phyloP scores from a whole-genome alignment of 108 stramenopile genomes.

The Asterionellopsis glacialis region DNA sequence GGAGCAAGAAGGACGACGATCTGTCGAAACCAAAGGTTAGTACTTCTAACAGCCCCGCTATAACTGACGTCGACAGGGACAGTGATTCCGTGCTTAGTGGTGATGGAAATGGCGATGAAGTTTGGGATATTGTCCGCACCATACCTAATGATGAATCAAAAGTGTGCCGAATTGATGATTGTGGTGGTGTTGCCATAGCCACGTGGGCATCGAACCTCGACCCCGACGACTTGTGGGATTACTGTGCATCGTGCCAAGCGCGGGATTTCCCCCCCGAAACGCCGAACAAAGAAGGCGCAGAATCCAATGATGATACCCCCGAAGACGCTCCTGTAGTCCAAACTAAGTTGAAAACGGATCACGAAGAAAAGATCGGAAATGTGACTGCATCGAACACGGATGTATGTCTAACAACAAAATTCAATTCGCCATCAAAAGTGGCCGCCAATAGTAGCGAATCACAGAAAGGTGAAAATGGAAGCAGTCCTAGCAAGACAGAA shows the following conservation, averaged over 20 bases:
- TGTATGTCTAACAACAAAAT: not conserved
- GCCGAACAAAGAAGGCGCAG: not conserved
- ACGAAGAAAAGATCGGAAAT: constrained; percentile 4
- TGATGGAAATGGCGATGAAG: no score
- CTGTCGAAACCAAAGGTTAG: no score
- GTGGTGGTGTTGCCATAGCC: constrained; percentile 17
- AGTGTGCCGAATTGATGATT: not conserved
- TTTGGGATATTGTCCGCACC: constrained; percentile 16
- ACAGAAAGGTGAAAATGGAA: no score
- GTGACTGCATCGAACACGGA: constrained; percentile 9
- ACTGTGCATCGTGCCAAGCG: constrained; percentile 51
- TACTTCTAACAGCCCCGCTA: no score
- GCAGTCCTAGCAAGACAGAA: no score
- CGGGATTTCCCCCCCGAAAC: constrained; percentile 3
- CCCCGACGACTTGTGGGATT: constrained; percentile 52
- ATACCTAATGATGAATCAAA: not conserved
- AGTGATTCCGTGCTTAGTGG: no score
- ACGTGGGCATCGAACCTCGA: constrained; percentile 42
- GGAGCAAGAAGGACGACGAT: no score
- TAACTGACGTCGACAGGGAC: no score
- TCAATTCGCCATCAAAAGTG: not conserved
- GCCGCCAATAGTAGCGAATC: not conserved
- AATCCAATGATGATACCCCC: not conserved
- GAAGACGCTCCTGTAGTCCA: not conserved
- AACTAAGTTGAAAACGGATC: not conserved